phyloP scores from a whole-genome alignment of 2,329 filamentous ascomycete genomes.

The Hypoxylon sp. region DNA sequence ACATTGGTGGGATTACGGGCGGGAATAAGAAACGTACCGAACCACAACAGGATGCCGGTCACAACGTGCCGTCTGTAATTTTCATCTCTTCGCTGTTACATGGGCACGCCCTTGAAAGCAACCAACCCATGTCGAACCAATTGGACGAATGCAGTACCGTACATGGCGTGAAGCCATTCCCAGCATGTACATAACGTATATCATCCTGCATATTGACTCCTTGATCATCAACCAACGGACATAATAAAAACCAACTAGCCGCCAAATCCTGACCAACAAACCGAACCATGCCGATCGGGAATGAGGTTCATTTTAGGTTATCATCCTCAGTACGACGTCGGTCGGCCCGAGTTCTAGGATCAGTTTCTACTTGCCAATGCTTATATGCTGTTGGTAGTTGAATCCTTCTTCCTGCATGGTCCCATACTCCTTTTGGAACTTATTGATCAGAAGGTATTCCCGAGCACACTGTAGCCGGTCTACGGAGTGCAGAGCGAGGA shows the following conservation, averaged over 20 bases:
- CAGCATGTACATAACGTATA: background rate
- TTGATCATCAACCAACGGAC: background rate
- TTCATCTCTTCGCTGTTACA: too few relatives aligned
- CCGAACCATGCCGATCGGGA: constrained; percentile 1
- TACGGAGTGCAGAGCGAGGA: background rate
- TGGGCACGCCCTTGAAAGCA: too few relatives aligned
- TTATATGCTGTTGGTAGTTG: constrained; percentile 3
- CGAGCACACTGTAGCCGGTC: too few relatives aligned
- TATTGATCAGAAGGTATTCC: background rate
- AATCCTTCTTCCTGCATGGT: constrained; percentile 12
- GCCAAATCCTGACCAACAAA: background rate
- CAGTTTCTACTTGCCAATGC: background rate
- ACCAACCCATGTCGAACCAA: background rate
- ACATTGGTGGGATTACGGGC: background rate
- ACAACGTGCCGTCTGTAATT: too few relatives aligned
- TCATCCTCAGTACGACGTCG: constrained; percentile 6
- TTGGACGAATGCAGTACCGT: background rate
- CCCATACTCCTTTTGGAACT: background rate
- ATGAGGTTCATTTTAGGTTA: constrained; percentile 20
- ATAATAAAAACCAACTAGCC: background rate
- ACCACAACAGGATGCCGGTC: too few relatives aligned
- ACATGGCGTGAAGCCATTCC: background rate
- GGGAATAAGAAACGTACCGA: background rate
- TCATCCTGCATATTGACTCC: background rate
- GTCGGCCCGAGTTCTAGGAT: constrained; percentile 8